These are phyloP conservation scores for Spirogloea muscicola DNA, from an alignment of 139 green algal genomes.

Conservation along the genomic window DNA sequence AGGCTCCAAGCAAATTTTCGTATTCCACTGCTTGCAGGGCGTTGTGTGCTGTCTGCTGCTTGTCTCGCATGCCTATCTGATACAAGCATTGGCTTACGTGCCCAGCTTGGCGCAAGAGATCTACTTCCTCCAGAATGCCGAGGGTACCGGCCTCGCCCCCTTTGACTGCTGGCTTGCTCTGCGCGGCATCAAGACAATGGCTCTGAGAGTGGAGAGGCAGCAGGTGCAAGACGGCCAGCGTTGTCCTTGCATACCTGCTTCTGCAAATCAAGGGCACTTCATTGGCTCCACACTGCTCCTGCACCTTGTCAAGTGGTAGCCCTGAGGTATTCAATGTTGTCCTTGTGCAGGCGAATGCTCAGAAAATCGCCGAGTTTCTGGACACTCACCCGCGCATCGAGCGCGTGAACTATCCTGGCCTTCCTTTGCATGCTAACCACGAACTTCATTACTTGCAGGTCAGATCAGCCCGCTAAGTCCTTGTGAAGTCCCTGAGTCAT, in stretches of 20 bases:
- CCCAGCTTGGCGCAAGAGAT: conserved; percentile 50
- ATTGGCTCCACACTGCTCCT: no score
- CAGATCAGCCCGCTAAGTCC: no score
- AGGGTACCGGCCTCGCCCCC: conserved; percentile 78
- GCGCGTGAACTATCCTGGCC: conserved; percentile 84
- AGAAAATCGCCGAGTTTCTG: conserved; percentile 77
- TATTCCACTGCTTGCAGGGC: no score
- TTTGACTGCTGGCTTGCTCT: conserved; percentile 96
- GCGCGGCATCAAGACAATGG: conserved; percentile 95
- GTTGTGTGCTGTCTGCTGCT: no score
- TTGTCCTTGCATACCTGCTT: no score
- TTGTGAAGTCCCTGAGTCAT: neutral
- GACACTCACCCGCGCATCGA: conserved; percentile 73
- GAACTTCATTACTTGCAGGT: conserved; percentile 55
- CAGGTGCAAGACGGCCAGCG: conserved; percentile 57
- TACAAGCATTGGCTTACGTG: no score
- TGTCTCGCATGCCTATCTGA: no score
- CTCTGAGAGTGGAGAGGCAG: conserved; percentile 85
- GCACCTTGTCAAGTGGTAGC: no score
- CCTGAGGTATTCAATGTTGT: neutral
- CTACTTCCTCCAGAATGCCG: conserved; percentile 91
- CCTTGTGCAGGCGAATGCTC: conserved; percentile 41
- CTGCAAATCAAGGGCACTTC: no score
- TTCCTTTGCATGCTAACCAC: conserved; percentile 40
- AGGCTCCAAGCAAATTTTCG: no score